Percentiles rank a stretch among this genome's conserved stretches.
Evolutionary conservation across 257 asterid species (phyloP).

Genomic region (Fraxinus excelsior): DNA sequence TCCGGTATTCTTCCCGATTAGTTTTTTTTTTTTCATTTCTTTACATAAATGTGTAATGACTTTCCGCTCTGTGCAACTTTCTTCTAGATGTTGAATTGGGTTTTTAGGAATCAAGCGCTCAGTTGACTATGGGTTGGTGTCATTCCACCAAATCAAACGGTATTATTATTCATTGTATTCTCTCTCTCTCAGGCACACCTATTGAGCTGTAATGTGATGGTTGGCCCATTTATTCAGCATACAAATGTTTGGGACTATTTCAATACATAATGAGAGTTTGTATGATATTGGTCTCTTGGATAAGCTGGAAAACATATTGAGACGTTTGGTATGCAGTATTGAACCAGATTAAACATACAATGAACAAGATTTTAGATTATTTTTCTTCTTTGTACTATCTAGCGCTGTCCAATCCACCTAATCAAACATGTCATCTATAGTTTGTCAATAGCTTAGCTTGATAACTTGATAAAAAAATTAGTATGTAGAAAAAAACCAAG

Average conservation of each 20-base stretch:
- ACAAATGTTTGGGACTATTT: neutral
- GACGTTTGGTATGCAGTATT: neutral
- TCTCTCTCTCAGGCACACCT: neutral
- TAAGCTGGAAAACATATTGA: neutral
- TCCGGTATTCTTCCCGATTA: slow-evolving; percentile 56
- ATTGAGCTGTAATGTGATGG: neutral
- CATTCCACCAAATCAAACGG: slow-evolving; percentile 59
- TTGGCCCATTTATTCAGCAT: neutral
- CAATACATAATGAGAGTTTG: neutral
- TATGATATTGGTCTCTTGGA: neutral
- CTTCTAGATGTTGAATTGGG: slow-evolving; percentile 25
- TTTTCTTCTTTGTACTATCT: neutral
- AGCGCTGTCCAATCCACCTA: neutral
- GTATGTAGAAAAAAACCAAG: neutral
- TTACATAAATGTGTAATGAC: slow-evolving; percentile 10
- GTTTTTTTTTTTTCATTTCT: neutral
- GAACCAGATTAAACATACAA: neutral
- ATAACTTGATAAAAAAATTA: neutral
- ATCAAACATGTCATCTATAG: neutral
- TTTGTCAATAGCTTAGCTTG: neutral
- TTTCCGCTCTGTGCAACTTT: slow-evolving; percentile 19
- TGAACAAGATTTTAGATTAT: neutral
- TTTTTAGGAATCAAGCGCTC: slow-evolving; percentile 85
- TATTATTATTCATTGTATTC: slow-evolving; percentile 21
- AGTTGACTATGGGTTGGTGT: slow-evolving; percentile 92